phyloP scores from a whole-genome alignment of 106 monocot genomes.

The Allium fistulosum region DNA sequence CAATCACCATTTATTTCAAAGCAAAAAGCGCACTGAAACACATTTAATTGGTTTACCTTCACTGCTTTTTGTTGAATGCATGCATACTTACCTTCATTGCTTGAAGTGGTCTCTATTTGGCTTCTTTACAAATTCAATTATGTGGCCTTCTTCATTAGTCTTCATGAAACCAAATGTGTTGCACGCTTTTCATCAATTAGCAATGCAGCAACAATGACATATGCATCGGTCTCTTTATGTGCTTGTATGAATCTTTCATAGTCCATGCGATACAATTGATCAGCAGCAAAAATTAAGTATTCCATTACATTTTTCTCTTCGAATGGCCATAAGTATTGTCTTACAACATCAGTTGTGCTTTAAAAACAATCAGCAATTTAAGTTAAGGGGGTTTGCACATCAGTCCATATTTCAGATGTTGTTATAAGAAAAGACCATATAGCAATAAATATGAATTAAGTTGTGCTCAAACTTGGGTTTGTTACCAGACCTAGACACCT shows the following conservation, averaged over 20 bases:
- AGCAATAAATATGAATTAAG: too few species aligned
- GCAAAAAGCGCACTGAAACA: too few species aligned
- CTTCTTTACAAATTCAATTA: slow-evolving; percentile 89
- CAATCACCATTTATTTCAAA: neutral
- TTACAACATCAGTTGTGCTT: slow-evolving; percentile 52
- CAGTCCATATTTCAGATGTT: too few species aligned
- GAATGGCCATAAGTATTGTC: slow-evolving; percentile 52
- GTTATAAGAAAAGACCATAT: too few species aligned
- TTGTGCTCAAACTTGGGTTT: too few species aligned
- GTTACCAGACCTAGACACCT: too few species aligned
- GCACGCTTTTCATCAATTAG: slow-evolving; percentile 92
- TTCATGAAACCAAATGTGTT: slow-evolving; percentile 95
- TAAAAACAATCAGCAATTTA: too few species aligned
- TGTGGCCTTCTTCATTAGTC: slow-evolving; percentile 90
- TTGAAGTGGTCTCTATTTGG: slow-evolving; percentile 83
- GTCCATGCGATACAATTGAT: slow-evolving; percentile 98
- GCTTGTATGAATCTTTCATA: slow-evolving; percentile 92
- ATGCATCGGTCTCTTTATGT: slow-evolving; percentile 86
- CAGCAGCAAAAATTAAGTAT: slow-evolving; percentile 78
- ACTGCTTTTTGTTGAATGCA: too few species aligned
- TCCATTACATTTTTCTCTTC: slow-evolving; percentile 87
- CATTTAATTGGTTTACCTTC: too few species aligned
- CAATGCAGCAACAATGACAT: slow-evolving; percentile 87
- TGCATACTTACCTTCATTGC: slow-evolving; percentile 6
- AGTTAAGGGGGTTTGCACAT: too few species aligned